These are phyloP conservation scores for Ogataea paraovalis DNA, from an alignment of 805 yeast species.

Conservation along the genomic window DNA sequence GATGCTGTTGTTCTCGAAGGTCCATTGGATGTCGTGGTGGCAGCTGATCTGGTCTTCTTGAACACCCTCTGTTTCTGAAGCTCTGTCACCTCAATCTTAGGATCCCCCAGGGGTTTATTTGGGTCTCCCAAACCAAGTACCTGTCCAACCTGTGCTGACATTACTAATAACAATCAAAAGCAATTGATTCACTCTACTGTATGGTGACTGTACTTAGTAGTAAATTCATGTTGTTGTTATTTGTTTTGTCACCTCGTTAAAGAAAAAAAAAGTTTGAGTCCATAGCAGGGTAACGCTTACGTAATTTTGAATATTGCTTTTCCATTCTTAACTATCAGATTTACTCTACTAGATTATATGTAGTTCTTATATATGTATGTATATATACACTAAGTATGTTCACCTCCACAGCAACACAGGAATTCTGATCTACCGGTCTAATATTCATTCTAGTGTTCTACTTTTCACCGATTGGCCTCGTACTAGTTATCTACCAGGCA, in stretches of 20 bases:
- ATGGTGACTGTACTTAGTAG: too few species aligned
- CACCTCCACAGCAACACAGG: too few species aligned
- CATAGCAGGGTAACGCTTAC: background rate
- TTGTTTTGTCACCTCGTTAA: constrained; percentile 4
- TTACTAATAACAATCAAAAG: constrained; percentile 3
- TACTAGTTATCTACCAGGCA: too few species aligned
- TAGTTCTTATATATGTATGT: too few species aligned
- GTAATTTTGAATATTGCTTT: background rate
- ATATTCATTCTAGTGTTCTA: too few species aligned
- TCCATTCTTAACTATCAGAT: too few species aligned
- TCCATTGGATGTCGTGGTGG: background rate
- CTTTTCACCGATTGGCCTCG: too few species aligned
- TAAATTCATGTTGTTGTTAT: too few species aligned
- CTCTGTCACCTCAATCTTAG: constrained; percentile 20
- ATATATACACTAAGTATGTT: too few species aligned
- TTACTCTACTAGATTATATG: too few species aligned
- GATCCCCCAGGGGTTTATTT: constrained; percentile 10
- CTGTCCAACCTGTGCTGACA: constrained; percentile 29
- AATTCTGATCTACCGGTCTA: too few species aligned
- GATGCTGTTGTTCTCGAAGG: constrained; percentile 10
- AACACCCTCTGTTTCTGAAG: constrained; percentile 28
- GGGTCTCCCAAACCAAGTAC: constrained; percentile 21
- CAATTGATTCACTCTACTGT: too few species aligned
- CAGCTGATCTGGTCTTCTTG: constrained; percentile 12
- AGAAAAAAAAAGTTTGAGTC: constrained; percentile 5